These are phyloP conservation scores for Saraca asoca DNA, from an alignment of 331 rosid genomes.

Conservation along the genomic window DNA sequence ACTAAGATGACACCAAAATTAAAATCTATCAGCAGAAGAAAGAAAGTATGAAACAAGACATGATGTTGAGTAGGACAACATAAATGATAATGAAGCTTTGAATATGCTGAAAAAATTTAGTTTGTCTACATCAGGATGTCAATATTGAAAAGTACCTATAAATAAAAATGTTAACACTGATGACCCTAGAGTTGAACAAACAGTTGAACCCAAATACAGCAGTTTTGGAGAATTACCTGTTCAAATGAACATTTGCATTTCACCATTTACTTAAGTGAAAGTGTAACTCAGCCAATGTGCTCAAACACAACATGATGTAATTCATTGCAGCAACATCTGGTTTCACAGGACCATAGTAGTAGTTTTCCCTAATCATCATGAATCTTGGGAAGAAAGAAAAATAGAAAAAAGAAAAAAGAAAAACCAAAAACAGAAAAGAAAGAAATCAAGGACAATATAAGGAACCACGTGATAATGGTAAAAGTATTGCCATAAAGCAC, in stretches of 20 bases:
- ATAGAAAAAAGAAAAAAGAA: background rate
- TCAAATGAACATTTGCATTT: constrained; percentile 51
- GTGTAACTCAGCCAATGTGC: constrained; percentile 62
- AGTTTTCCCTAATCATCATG: constrained; percentile 77
- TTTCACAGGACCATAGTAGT: constrained; percentile 65
- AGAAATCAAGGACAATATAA: constrained; percentile 56
- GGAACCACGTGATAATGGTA: constrained; percentile 48
- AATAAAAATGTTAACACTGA: constrained; percentile 11
- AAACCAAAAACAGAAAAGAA: constrained; percentile 5
- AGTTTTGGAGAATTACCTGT: constrained; percentile 73
- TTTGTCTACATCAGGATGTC: background rate
- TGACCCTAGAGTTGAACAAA: constrained; percentile 30
- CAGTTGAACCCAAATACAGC: constrained; percentile 37
- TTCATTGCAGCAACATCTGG: constrained; percentile 77
- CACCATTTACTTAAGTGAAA: constrained; percentile 59
- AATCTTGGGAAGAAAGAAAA: constrained; percentile 41
- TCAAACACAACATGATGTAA: constrained; percentile 67
- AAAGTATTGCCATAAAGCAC: constrained; percentile 42
- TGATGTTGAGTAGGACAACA: constrained; percentile 17
- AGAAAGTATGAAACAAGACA: constrained; percentile 8
- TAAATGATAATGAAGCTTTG: constrained; percentile 1
- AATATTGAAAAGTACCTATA: constrained; percentile 13
- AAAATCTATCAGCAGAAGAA: constrained; percentile 28
- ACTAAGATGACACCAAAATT: constrained; percentile 19
- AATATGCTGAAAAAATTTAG: constrained; percentile 5